Conservation (phyloP, 371 early-diverging fungal genomes). For the Dinochytrium kinnereticum region DNA sequence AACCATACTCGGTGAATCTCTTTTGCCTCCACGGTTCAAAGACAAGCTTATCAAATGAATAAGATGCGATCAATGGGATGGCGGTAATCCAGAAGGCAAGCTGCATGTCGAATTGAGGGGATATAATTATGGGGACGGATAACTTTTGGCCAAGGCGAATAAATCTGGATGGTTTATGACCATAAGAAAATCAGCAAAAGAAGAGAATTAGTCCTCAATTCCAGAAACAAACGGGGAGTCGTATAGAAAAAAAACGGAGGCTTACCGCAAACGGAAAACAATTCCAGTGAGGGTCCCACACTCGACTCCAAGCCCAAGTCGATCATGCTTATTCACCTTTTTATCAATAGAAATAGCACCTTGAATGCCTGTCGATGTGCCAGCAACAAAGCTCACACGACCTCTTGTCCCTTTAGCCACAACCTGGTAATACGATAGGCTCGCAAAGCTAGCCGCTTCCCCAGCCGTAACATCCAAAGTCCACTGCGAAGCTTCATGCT, state of each 20-base stretch:
- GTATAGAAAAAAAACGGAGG: background rate
- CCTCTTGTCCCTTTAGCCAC: conserved; percentile 44
- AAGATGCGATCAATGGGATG: conserved; percentile 67
- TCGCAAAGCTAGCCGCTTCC: conserved; percentile 23
- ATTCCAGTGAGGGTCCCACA: conserved; percentile 77
- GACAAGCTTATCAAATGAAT: conserved; percentile 71
- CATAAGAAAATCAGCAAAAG: background rate
- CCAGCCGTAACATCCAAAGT: conserved; percentile 27
- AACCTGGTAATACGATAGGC: conserved; percentile 34
- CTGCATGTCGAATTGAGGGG: conserved; percentile 71
- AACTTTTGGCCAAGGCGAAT: conserved; percentile 85
- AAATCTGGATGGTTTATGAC: conserved; percentile 59
- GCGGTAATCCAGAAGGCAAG: conserved; percentile 71
- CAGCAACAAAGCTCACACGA: conserved; percentile 35
- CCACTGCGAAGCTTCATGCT: conserved; percentile 23
- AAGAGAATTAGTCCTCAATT: background rate
- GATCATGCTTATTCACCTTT: conserved; percentile 65
- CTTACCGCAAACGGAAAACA: conserved; percentile 70
- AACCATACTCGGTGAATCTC: conserved; percentile 62
- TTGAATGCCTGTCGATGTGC: conserved; percentile 42
- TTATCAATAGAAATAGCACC: conserved; percentile 43
- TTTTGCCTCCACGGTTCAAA: conserved; percentile 71
- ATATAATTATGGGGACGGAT: conserved; percentile 78
- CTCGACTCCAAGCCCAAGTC: conserved; percentile 77
- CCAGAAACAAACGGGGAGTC: background rate